Conservation (phyloP, 2,329 filamentous ascomycete species). For the Aspergillus versicolor region DNA sequence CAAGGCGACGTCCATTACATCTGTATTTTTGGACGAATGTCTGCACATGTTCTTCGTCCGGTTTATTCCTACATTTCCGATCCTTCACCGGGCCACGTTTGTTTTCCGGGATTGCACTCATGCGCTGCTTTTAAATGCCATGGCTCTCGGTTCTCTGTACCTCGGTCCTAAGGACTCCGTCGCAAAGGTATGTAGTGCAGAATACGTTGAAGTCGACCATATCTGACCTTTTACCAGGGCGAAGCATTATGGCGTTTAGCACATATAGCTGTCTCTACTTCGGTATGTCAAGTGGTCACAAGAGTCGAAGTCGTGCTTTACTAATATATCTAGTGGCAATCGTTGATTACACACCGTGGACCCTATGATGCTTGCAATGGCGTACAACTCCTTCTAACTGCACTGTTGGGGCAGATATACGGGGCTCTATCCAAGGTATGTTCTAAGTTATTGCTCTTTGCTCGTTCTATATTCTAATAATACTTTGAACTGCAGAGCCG, state of each 20-base stretch:
- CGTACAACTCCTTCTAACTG: constrained; percentile 45
- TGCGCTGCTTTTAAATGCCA: constrained; percentile 45
- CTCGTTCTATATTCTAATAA: not conserved
- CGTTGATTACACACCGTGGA: constrained; percentile 43
- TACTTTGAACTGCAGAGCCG: constrained; percentile 31
- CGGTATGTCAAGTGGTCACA: constrained; percentile 21
- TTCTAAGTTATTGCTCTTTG: not conserved
- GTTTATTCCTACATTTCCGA: constrained; percentile 48
- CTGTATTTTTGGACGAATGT: constrained; percentile 48
- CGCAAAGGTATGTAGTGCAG: constrained; percentile 29
- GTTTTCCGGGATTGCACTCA: constrained; percentile 47
- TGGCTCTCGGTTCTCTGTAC: constrained; percentile 48
- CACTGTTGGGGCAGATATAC: constrained; percentile 46
- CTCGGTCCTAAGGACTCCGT: constrained; percentile 45
- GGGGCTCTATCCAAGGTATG: constrained; percentile 41
- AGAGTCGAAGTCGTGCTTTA: not conserved
- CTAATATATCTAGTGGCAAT: constrained; percentile 38
- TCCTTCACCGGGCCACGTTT: constrained; percentile 47
- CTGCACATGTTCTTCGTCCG: constrained; percentile 50
- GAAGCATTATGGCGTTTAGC: constrained; percentile 47
- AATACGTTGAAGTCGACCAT: not conserved
- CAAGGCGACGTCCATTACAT: constrained; percentile 45
- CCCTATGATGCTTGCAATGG: constrained; percentile 46
- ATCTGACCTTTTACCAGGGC: constrained; percentile 25
- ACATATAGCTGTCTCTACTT: constrained; percentile 47